A percentile compares a stretch with the other conserved stretches of the same genome.
Evolutionary conservation across 2,329 filamentous ascomycete genomes (phyloP).

Genomic region (Fusarium sambucinum): DNA sequence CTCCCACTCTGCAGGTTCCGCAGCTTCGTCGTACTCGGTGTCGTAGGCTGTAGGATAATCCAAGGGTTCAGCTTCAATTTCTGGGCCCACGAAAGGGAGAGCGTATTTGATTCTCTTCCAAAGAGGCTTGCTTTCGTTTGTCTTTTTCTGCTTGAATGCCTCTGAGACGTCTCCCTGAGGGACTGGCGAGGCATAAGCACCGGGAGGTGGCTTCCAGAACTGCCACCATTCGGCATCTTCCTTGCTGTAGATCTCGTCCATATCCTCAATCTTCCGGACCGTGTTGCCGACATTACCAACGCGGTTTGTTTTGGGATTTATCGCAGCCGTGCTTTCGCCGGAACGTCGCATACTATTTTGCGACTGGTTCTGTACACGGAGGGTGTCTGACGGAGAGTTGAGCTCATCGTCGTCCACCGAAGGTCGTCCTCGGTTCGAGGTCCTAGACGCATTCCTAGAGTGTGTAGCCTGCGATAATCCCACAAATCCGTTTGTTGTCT

Average conservation of each 20-base stretch:
- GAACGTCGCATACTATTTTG: constrained; percentile 56
- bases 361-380: constrained; percentile 53
- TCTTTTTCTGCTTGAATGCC: constrained; percentile 50
- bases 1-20: constrained; percentile 79
- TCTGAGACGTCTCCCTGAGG: constrained; percentile 66
- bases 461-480: constrained; percentile 31
- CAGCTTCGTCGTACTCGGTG: constrained; percentile 66
- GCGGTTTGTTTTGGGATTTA: constrained; percentile 21
- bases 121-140: constrained; percentile 59
- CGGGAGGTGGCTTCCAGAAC: constrained; percentile 73
- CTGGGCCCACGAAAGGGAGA: constrained; percentile 62
- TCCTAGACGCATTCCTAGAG: constrained; percentile 30
- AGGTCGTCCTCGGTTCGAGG: constrained; percentile 46
- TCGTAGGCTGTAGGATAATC: constrained; percentile 75
- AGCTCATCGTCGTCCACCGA: constrained; percentile 51
- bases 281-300: constrained; percentile 58
- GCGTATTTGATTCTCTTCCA: constrained; percentile 63
- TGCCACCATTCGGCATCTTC: constrained; percentile 67
- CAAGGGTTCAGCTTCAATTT: constrained; percentile 55
- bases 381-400: constrained; percentile 44
- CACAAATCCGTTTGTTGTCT: constrained; percentile 67
- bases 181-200: constrained; percentile 71
- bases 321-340: constrained; percentile 53
- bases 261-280: constrained; percentile 62
- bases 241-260: constrained; percentile 62